A percentile compares a stretch with the other conserved stretches of the same genome.
These are phyloP conservation scores for Rhododendron henanense DNA, from an alignment of 148 eudicot genomes.

Conservation along the genomic window DNA sequence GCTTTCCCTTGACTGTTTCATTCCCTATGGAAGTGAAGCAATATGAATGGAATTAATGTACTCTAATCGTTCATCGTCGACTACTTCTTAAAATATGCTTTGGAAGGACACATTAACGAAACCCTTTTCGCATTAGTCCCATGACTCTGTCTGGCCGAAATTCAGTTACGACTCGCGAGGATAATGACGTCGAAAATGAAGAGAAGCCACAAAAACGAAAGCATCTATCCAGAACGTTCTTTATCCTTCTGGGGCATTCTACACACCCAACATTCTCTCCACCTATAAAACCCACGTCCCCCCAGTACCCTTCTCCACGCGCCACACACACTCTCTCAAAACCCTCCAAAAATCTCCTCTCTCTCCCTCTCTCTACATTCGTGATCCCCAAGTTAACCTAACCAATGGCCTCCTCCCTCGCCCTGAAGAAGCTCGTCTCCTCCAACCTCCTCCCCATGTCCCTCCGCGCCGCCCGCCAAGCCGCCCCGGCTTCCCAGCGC, in stretches of 20 bases:
- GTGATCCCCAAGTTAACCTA: background rate
- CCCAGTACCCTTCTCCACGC: fast-evolving
- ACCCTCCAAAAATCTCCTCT: background rate
- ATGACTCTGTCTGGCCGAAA: background rate
- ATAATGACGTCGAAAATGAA: no score
- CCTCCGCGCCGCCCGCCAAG: conserved; percentile 12
- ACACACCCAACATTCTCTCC: background rate
- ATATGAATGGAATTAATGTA: no score
- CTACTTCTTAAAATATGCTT: no score
- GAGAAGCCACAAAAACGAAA: background rate
- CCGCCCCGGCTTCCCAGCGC: conserved; percentile 10
- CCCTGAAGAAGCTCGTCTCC: conserved; percentile 38
- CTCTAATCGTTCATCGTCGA: no score
- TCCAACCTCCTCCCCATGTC: conserved; percentile 4
- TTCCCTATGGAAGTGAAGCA: no score
- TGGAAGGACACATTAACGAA: no score
- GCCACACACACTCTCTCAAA: background rate
- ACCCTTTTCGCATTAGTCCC: no score
- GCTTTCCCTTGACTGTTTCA: no score
- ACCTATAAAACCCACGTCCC: background rate
- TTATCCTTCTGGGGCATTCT: background rate
- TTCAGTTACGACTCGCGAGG: no score
- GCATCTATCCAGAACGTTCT: background rate
- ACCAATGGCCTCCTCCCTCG: conserved; percentile 32
- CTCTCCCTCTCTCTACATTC: background rate